These are phyloP conservation scores for Sugiyamaella chiloensis DNA, from an alignment of 805 yeast species.

Conservation along the genomic window DNA sequence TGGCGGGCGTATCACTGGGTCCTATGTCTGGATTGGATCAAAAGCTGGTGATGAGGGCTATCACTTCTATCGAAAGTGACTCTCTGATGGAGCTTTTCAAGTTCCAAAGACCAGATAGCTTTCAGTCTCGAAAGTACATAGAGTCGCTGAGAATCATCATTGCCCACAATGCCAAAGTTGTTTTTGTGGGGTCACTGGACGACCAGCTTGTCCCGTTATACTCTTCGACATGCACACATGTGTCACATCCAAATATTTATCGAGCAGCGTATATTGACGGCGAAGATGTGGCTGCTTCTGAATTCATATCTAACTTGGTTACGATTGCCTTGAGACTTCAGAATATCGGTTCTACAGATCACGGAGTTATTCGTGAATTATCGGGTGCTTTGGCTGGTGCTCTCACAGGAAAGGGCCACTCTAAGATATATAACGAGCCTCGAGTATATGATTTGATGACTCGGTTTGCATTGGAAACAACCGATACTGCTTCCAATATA, in stretches of 20 bases:
- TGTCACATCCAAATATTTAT: slow-evolving; percentile 84
- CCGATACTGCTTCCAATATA: slow-evolving; percentile 43
- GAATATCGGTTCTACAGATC: slow-evolving; percentile 78
- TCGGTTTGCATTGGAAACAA: slow-evolving; percentile 70
- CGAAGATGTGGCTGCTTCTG: slow-evolving; percentile 64
- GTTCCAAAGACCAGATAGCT: slow-evolving; percentile 71
- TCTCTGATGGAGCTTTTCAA: slow-evolving; percentile 84
- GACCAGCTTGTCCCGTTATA: slow-evolving; percentile 94
- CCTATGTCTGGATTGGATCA: slow-evolving; percentile 92
- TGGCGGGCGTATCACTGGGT: slow-evolving; percentile 96
- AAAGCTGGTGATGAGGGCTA: slow-evolving; percentile 77
- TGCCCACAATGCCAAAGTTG: slow-evolving; percentile 67
- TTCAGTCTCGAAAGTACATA: slow-evolving; percentile 67
- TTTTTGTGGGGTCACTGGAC: slow-evolving; percentile 84
- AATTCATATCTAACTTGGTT: slow-evolving; percentile 71
- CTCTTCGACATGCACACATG: slow-evolving; percentile 78
- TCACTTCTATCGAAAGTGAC: slow-evolving; percentile 84
- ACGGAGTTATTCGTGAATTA: slow-evolving; percentile 80
- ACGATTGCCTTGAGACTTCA: slow-evolving; percentile 69
- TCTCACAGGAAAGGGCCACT: slow-evolving; percentile 93
- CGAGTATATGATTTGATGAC: slow-evolving; percentile 81
- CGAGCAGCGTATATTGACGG: slow-evolving; percentile 89
- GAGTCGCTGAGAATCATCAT: slow-evolving; percentile 65
- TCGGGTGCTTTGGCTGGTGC: slow-evolving; percentile 82
- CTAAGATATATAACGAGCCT: slow-evolving; percentile 79